These are phyloP conservation scores for Skeletonema marinoi DNA, from an alignment of 108 stramenopile species.

Conservation along the genomic window DNA sequence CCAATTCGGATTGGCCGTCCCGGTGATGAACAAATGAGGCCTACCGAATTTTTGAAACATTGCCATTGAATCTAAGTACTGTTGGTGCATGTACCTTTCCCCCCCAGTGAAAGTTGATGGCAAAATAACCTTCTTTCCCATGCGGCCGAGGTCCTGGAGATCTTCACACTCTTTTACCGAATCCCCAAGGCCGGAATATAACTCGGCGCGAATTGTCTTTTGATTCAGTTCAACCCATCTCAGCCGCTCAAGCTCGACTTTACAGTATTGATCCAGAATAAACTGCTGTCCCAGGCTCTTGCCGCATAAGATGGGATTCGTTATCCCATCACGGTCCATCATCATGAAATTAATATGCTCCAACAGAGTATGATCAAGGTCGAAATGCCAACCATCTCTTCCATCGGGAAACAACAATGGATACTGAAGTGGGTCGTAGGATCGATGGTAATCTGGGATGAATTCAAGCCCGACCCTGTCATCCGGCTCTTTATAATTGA, in stretches of 20 bases:
- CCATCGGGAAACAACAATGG: constrained; percentile 23
- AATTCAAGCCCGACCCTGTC: neutral
- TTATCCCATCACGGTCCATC: neutral
- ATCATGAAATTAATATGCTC: constrained; percentile 12
- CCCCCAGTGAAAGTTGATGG: neutral
- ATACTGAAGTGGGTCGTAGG: constrained; percentile 8
- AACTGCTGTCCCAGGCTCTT: constrained; percentile 9
- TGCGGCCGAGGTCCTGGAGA: constrained; percentile 9
- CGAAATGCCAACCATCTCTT: constrained; percentile 18
- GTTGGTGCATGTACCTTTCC: constrained; percentile 4
- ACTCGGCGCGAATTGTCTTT: constrained; percentile 5
- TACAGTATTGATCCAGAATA: constrained; percentile 11
- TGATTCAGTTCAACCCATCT: constrained; percentile 6
- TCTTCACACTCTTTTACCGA: neutral
- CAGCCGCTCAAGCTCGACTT: constrained; percentile 1
- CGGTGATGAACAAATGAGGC: constrained; percentile 31
- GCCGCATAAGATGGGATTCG: neutral
- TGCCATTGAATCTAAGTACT: neutral
- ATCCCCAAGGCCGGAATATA: neutral
- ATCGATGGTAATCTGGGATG: constrained; percentile 4
- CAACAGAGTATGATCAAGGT: neutral
- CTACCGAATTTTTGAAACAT: constrained; percentile 7
- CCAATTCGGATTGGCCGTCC: constrained; percentile 22
- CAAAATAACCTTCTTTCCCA: neutral
- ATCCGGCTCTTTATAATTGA: neutral